Conservation (phyloP, 1,139 yeast species). For the Blastobotrys elegans region DNA sequence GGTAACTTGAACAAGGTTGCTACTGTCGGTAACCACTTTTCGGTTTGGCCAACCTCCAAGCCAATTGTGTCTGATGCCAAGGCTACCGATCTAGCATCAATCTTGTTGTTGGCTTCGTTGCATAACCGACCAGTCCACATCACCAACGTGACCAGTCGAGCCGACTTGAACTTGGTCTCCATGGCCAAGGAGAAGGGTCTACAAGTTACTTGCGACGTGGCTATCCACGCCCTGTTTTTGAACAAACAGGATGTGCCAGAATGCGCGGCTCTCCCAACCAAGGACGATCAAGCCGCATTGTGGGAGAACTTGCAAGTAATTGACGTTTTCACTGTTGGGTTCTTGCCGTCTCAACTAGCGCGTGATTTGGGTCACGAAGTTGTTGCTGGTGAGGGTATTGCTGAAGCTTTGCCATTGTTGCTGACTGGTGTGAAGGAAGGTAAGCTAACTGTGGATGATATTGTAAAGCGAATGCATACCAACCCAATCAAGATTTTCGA, state of each 20-base stretch:
- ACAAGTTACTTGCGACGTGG: slow-evolving; percentile 85
- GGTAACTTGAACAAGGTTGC: slow-evolving; percentile 59
- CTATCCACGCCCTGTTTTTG: slow-evolving; percentile 73
- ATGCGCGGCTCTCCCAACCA: slow-evolving; percentile 69
- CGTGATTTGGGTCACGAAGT: slow-evolving; percentile 55
- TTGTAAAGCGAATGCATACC: slow-evolving; percentile 68
- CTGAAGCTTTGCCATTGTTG: slow-evolving; percentile 77
- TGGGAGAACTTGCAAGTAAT: slow-evolving; percentile 71
- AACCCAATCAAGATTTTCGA: slow-evolving; percentile 81
- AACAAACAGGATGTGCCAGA: slow-evolving; percentile 68
- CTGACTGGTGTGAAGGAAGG: slow-evolving; percentile 75
- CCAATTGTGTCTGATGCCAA: slow-evolving; percentile 91
- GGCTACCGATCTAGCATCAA: slow-evolving; percentile 87
- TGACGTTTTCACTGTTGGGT: slow-evolving; percentile 87
- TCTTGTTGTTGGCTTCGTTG: slow-evolving; percentile 81
- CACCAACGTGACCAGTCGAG: slow-evolving; percentile 75
- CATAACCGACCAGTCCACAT: slow-evolving; percentile 84
- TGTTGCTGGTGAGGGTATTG: slow-evolving; percentile 69
- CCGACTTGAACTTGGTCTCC: slow-evolving; percentile 76
- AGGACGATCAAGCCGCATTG: slow-evolving; percentile 72
- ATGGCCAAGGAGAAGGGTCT: slow-evolving; percentile 82
- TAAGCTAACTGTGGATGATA: slow-evolving; percentile 65
- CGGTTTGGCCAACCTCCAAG: slow-evolving; percentile 77
- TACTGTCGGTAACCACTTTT: slow-evolving; percentile 71
- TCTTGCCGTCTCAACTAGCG: slow-evolving; percentile 69